These are phyloP conservation scores for Phytophthora meadii DNA, from an alignment of 352 stramenopile species.

Conservation along the genomic window DNA sequence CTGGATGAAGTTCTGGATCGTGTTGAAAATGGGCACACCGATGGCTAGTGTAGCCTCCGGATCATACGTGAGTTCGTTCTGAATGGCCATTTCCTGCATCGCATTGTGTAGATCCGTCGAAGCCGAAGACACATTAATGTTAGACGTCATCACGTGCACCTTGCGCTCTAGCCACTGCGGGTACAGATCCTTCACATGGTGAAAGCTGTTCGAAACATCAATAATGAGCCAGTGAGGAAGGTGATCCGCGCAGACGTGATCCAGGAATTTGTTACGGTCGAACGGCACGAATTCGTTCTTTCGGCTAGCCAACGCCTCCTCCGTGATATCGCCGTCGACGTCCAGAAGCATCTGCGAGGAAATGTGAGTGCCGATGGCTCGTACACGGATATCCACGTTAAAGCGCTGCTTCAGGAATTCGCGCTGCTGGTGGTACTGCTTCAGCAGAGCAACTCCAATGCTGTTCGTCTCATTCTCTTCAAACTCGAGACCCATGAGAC, in stretches of 20 bases:
- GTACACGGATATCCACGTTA: constrained; percentile 87
- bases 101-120: constrained; percentile 73
- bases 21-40: constrained; percentile 93
- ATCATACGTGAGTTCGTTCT: constrained; percentile 92
- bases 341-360: constrained; percentile 74
- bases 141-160: constrained; percentile 94
- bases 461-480: constrained; percentile 44
- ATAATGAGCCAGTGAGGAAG: constrained; percentile 94
- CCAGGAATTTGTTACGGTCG: constrained; percentile 72
- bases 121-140: constrained; percentile 89
- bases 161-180: constrained; percentile 89
- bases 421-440: constrained; percentile 87
- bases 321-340: constrained; percentile 59
- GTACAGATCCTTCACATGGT: constrained; percentile 88
- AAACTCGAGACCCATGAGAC: constrained; percentile 88
- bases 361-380: constrained; percentile 74
- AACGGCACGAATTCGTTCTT: constrained; percentile 51
- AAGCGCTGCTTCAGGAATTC: constrained; percentile 83
- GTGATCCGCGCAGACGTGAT: constrained; percentile 88
- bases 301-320: constrained; percentile 43
- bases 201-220: constrained; percentile 91
- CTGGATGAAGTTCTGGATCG: constrained; percentile 93
- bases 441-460: constrained; percentile 89
- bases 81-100: constrained; percentile 74
- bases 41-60: constrained; percentile 81